Conservation (phyloP, 257 asterid species). For the Verbascum thapsus region DNA sequence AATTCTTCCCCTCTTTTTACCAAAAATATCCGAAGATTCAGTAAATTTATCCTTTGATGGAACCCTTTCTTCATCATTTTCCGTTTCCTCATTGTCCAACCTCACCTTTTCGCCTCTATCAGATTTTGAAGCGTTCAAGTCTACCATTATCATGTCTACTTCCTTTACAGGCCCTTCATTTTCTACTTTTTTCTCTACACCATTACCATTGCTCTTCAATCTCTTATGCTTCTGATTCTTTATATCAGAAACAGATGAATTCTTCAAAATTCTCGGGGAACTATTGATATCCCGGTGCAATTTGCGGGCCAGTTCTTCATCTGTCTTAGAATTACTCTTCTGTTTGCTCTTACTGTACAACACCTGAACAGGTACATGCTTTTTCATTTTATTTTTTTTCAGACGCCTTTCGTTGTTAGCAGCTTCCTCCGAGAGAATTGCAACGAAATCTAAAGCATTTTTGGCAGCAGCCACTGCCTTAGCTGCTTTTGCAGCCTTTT, state of each 20-base stretch:
- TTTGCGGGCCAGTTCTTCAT: slow-evolving; percentile 57
- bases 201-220: slow-evolving; percentile 40
- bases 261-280: slow-evolving; percentile 54
- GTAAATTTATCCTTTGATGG: slow-evolving; percentile 31
- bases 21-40: slow-evolving; percentile 44
- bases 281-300: slow-evolving; percentile 52
- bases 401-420: slow-evolving; percentile 30
- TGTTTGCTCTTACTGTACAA: slow-evolving; percentile 47
- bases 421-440: slow-evolving; percentile 47
- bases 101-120: slow-evolving; percentile 29
- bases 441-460: slow-evolving; percentile 65
- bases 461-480: slow-evolving; percentile 81
- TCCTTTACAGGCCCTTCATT: slow-evolving; percentile 33
- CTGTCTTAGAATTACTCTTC: slow-evolving; percentile 36
- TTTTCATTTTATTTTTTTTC: slow-evolving; percentile 50
- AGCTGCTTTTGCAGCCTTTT: slow-evolving; percentile 77
- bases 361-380: slow-evolving; percentile 47
- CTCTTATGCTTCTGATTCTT: slow-evolving; percentile 47
- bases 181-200: slow-evolving; percentile 25
- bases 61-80: slow-evolving; percentile 36
- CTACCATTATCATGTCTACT: slow-evolving; percentile 35
- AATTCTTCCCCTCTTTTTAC: slow-evolving; percentile 52
- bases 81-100: slow-evolving; percentile 37
- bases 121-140: slow-evolving; percentile 37
- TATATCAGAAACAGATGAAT: slow-evolving; percentile 33